A percentile compares a stretch with the other conserved stretches of the same genome.
phyloP scores from a whole-genome alignment of 2,329 filamentous ascomycete species.

The Xylaria sp. region DNA sequence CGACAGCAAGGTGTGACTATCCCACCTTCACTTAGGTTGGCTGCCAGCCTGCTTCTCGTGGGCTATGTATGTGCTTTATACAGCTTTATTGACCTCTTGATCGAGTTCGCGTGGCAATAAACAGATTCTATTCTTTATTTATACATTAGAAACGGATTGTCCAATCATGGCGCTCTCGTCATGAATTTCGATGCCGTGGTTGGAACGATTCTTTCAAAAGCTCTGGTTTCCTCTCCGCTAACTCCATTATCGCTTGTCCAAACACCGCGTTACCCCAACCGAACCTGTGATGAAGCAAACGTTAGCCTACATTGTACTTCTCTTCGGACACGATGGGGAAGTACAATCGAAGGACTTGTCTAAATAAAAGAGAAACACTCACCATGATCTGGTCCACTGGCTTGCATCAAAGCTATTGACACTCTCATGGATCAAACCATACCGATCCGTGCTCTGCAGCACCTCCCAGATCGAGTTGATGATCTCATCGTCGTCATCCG shows the following conservation, averaged over 20 bases:
- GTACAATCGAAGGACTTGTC: too few species aligned
- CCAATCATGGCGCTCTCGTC: background rate
- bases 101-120: background rate
- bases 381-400: constrained; percentile 53
- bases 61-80: background rate
- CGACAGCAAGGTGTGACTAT: too few species aligned
- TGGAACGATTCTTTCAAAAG: constrained; percentile 48
- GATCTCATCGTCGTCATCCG: constrained; percentile 77
- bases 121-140: too few species aligned
- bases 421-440: constrained; percentile 83
- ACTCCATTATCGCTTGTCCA: constrained; percentile 79
- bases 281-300: constrained; percentile 65
- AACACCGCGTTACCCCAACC: constrained; percentile 91
- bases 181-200: constrained; percentile 27
- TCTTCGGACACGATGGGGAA: too few species aligned
- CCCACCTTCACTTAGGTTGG: too few species aligned
- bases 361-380: constrained; percentile 25
- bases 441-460: constrained; percentile 71
- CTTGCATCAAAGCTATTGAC: constrained; percentile 67
- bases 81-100: background rate
- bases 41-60: background rate
- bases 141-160: background rate
- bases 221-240: constrained; percentile 72
- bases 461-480: constrained; percentile 63
- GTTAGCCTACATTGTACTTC: constrained; percentile 6